These are phyloP conservation scores for Sphaerulina populicola DNA, from an alignment of 2,329 filamentous ascomycete species.

Conservation along the genomic window DNA sequence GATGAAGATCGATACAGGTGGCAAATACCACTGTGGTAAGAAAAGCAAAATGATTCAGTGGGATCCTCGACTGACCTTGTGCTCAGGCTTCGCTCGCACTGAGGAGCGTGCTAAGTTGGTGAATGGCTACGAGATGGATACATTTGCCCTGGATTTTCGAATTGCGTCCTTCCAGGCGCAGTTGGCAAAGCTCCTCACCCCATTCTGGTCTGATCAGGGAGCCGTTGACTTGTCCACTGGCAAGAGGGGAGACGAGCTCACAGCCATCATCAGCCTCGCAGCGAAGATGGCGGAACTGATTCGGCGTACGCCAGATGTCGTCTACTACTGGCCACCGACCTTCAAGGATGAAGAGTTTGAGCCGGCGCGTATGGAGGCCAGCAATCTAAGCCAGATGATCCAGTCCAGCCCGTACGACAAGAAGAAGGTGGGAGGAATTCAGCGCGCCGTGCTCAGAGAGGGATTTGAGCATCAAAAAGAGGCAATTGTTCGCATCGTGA, in stretches of 20 bases:
- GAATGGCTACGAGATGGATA: neutral
- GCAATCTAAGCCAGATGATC: slow-evolving; percentile 25
- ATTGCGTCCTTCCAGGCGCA: slow-evolving; percentile 3
- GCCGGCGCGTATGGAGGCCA: slow-evolving; percentile 24
- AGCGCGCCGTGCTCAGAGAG: slow-evolving; percentile 17
- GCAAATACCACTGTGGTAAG: slow-evolving; percentile 36
- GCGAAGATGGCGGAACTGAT: slow-evolving; percentile 20
- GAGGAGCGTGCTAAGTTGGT: slow-evolving; percentile 17
- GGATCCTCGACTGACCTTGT: slow-evolving; percentile 6
- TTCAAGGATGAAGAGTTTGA: slow-evolving; percentile 32
- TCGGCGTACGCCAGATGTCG: slow-evolving; percentile 18
- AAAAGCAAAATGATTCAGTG: neutral
- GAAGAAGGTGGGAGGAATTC: slow-evolving; percentile 9
- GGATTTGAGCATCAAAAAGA: slow-evolving; percentile 15
- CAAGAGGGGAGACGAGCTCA: neutral
- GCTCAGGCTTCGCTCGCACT: slow-evolving; percentile 26
- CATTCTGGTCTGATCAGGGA: slow-evolving; percentile 8
- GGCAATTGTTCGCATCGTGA: slow-evolving; percentile 27
- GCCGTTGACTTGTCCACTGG: neutral
- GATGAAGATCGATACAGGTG: slow-evolving; percentile 32
- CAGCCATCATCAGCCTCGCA: slow-evolving; percentile 19
- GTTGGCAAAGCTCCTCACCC: slow-evolving; percentile 16
- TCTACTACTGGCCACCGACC: slow-evolving; percentile 28
- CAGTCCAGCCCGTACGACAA: slow-evolving; percentile 21
- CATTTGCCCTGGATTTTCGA: neutral